Conservation (phyloP, 768 basidiomycete species). For the Pulveroboletus frians region DNA sequence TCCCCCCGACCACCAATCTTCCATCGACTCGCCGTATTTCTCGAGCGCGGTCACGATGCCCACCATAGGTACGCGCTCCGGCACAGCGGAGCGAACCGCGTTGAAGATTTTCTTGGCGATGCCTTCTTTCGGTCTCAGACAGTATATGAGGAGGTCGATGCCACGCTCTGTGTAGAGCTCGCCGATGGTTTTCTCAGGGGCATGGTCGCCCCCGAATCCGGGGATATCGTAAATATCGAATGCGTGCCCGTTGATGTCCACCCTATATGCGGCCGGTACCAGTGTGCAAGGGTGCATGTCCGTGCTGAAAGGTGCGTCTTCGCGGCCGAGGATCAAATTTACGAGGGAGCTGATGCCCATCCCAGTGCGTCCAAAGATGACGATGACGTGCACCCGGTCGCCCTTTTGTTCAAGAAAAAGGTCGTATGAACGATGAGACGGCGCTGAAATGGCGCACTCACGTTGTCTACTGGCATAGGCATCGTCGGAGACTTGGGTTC, state of each 20-base stretch:
- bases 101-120: constrained; percentile 25
- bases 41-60: constrained; percentile 36
- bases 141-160: constrained; percentile 30
- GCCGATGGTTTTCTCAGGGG: constrained; percentile 23
- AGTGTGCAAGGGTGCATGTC: constrained; percentile 29
- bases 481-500: constrained; percentile 17
- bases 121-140: constrained; percentile 27
- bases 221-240: constrained; percentile 31
- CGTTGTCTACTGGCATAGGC: constrained; percentile 30
- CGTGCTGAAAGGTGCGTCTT: constrained; percentile 30
- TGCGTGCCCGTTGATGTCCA: constrained; percentile 28
- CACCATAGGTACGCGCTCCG: constrained; percentile 35
- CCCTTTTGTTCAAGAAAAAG: constrained; percentile 13
- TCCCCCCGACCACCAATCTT: constrained; percentile 30
- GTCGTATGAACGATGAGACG: background rate
- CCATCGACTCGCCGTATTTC: constrained; percentile 29
- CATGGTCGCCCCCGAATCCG: constrained; percentile 21
- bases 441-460: constrained; percentile 9
- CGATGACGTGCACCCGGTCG: constrained; percentile 28
- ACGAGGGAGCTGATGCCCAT: constrained; percentile 31
- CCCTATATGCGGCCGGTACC: constrained; percentile 20
- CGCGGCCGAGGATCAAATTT: constrained; percentile 29
- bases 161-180: constrained; percentile 29
- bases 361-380: constrained; percentile 32
- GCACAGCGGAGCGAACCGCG: constrained; percentile 23